These are phyloP conservation scores for Saccharomycopsis synnaedendra DNA, from an alignment of 805 yeast genomes.

Conservation along the genomic window DNA sequence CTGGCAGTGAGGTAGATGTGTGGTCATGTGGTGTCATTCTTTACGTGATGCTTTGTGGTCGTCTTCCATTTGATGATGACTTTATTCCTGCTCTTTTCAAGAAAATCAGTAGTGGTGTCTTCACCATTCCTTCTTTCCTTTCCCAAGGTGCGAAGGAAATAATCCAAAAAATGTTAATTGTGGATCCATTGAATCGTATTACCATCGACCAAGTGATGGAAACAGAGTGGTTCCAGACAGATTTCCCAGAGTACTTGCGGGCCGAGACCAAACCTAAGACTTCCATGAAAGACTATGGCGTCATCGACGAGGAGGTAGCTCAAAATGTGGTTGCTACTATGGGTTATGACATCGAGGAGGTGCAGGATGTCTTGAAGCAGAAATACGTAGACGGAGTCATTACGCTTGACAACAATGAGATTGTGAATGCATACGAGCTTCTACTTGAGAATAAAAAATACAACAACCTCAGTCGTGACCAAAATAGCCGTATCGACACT, in stretches of 20 bases:
- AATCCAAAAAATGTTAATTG: conserved; percentile 84
- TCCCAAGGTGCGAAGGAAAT: conserved; percentile 77
- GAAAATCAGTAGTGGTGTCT: conserved; percentile 86
- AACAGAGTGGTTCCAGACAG: conserved; percentile 86
- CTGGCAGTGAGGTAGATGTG: conserved; percentile 97
- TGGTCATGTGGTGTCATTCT: conserved; percentile 96
- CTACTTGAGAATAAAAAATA: conserved; percentile 69
- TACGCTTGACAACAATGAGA: conserved; percentile 51
- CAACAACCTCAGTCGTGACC: conserved; percentile 32
- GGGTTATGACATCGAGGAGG: conserved; percentile 85
- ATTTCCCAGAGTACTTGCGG: conserved; percentile 62
- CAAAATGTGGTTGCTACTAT: conserved; percentile 65
- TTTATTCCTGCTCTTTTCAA: conserved; percentile 90
- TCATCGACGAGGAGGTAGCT: conserved; percentile 67
- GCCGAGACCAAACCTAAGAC: conserved; percentile 30
- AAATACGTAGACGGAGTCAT: conserved; percentile 8
- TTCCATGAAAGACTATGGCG: conserved; percentile 18
- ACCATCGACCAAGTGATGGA: conserved; percentile 87
- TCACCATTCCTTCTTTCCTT: conserved; percentile 77
- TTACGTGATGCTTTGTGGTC: conserved; percentile 91
- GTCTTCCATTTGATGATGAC: conserved; percentile 94
- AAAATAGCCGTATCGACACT: conserved; percentile 40
- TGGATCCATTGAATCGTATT: conserved; percentile 86
- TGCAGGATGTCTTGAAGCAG: conserved; percentile 50
- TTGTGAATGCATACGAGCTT: conserved; percentile 74